Evolutionary conservation across 2,329 filamentous ascomycete species (phyloP).

Genomic region (Cadophora sp.): DNA sequence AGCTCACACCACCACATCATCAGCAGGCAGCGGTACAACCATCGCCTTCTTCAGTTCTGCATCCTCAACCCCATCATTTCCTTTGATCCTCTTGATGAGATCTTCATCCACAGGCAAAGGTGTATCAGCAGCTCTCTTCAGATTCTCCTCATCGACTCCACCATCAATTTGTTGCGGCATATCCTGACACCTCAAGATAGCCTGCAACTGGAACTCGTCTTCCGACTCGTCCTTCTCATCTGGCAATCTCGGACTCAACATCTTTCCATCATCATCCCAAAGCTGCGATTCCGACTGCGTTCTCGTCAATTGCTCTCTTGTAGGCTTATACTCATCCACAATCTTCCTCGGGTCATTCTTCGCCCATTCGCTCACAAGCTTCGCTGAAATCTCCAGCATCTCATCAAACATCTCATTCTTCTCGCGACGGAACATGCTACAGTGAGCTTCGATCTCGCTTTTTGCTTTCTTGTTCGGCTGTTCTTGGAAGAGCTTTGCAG

Average conservation of each 20-base stretch:
- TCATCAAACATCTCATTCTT: slow-evolving; percentile 36
- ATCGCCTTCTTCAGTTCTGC: not conserved
- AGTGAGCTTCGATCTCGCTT: slow-evolving; percentile 40
- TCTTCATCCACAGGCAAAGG: slow-evolving; percentile 36
- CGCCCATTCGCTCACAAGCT: slow-evolving; percentile 33
- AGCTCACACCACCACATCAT: not conserved
- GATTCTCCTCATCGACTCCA: slow-evolving; percentile 32
- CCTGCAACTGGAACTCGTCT: slow-evolving; percentile 37
- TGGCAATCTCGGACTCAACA: slow-evolving; percentile 14
- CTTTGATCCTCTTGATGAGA: not conserved
- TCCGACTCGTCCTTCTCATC: slow-evolving; percentile 17
- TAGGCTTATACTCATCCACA: slow-evolving; percentile 34
- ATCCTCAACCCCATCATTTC: not conserved
- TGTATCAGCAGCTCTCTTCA: slow-evolving; percentile 32
- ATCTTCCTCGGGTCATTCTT: slow-evolving; percentile 30
- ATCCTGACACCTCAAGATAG: slow-evolving; percentile 32
- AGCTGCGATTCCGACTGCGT: slow-evolving; percentile 30
- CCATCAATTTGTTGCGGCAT: slow-evolving; percentile 36
- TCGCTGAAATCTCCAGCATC: slow-evolving; percentile 29
- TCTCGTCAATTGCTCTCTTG: slow-evolving; percentile 25
- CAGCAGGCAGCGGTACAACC: not conserved
- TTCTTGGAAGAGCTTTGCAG: slow-evolving; percentile 31
- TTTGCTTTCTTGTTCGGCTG: slow-evolving; percentile 33
- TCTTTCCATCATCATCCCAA: slow-evolving; percentile 39
- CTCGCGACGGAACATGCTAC: slow-evolving; percentile 39